A percentile compares a stretch with the other conserved stretches of the same genome.
Conservation (phyloP, 2,329 filamentous ascomycete genomes). For the Alternaria triticina region DNA sequence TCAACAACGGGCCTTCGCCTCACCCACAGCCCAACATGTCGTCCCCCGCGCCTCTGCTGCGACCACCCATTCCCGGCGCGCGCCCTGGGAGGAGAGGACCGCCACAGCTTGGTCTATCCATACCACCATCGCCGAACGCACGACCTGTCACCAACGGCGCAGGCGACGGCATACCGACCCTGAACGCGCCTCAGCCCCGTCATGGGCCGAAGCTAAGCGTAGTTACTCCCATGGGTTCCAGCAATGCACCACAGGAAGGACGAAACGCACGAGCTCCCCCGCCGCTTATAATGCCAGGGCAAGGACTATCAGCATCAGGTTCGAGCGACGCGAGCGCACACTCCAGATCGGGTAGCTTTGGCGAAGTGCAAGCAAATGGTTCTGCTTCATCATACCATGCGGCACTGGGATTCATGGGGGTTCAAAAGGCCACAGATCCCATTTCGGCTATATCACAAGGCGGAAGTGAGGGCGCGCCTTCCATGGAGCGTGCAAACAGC, state of each 20-base stretch:
- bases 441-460: constrained; percentile 86
- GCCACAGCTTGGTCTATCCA: constrained; percentile 84
- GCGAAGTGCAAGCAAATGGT: constrained; percentile 78
- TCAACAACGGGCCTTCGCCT: constrained; percentile 27
- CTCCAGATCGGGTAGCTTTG: constrained; percentile 84
- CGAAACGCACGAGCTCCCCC: constrained; percentile 59
- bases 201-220: constrained; percentile 78
- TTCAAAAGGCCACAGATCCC: constrained; percentile 74
- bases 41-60: constrained; percentile 78
- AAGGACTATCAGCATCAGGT: constrained; percentile 70
- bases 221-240: constrained; percentile 86
- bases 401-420: constrained; percentile 79
- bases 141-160: constrained; percentile 75
- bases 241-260: constrained; percentile 74
- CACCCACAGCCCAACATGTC: constrained; percentile 64
- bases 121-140: constrained; percentile 83
- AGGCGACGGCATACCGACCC: constrained; percentile 44
- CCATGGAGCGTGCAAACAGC: constrained; percentile 83
- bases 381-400: constrained; percentile 85
- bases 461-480: constrained; percentile 68
- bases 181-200: constrained; percentile 59
- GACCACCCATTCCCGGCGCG: constrained; percentile 78
- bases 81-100: constrained; percentile 66
- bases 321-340: constrained; percentile 83
- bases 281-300: constrained; percentile 57